Evolutionary conservation across 352 stramenopile genomes (phyloP), one percentile per base, ranked within the genome.

Genomic region (Phytopythium sindhum): DNA sequence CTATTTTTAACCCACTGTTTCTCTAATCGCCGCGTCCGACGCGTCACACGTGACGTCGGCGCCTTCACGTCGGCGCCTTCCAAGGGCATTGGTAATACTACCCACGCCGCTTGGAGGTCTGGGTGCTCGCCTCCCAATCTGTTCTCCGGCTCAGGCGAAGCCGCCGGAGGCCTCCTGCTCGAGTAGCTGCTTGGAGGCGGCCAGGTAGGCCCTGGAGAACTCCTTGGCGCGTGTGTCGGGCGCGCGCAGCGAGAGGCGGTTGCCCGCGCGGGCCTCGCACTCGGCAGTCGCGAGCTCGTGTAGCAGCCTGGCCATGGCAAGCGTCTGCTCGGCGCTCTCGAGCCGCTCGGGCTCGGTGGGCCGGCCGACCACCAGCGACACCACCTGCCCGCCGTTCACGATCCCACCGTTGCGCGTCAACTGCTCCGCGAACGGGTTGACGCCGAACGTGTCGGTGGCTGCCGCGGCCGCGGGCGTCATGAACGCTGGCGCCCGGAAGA

Each of bases 291-390:
- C 82, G 26, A 89, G 63, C 24, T 93, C 79, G 57, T 93, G 80
- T 31, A 93, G 70, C 54, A 93, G 57, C 56, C 91, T 91, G 54
- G 82, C 78, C 77, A 93, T 91, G n/a, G 66, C 72, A 9, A 93
- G 72, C 35, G 79, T 91, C 57, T 93, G 80, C 50, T 90, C 82
- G 0, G 82, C 84, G 1, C 70, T 84, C 66, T 88, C 82, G 26
- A 89, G 67, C 45, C 75, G 44, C 59, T 85, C 72, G 2, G 76
- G 60, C 29, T 89, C 74, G 2, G 64, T 59, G 5, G 69, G 63
- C 15, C 75, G 84, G 47, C 68, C 39, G 35, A 79, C 57, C 15
- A 84, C 61, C 42, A 80, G 67, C 26, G 73, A 60, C 14, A 77
- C 67, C 42, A 78, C 63, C 21, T 76, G 67, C 6, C 71, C 72